Evolutionary conservation across 1,139 yeast genomes (phyloP).

Genomic region (Kodamaea plutei): DNA sequence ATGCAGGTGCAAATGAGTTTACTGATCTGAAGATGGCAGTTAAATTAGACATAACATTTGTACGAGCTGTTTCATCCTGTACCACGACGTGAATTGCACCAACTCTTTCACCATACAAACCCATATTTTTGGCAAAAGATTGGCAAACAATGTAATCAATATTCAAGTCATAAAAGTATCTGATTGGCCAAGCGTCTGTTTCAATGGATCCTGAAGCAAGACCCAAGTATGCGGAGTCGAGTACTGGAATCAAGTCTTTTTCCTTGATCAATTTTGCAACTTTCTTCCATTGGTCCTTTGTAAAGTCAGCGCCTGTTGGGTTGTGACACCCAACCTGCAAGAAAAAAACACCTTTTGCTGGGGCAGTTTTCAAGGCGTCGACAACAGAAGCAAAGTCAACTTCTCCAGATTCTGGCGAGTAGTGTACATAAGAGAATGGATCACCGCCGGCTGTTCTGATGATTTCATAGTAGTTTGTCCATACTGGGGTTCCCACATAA

Average conservation of each 20-base stretch:
- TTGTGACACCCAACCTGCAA: constrained; percentile 94
- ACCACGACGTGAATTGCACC: constrained; percentile 40
- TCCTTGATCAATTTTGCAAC: constrained; percentile 29
- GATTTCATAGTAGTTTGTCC: constrained; percentile 41
- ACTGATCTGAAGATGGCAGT: constrained; percentile 32
- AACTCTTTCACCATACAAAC: constrained; percentile 42
- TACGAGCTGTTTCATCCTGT: constrained; percentile 18
- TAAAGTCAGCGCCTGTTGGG: constrained; percentile 96
- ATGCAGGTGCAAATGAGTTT: constrained; percentile 46
- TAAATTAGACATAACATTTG: constrained; percentile 24
- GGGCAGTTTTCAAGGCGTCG: constrained; percentile 27
- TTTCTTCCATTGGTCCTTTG: constrained; percentile 76
- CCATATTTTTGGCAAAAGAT: constrained; percentile 45
- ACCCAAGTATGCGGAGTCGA: constrained; percentile 97
- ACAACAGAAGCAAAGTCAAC: constrained; percentile 30
- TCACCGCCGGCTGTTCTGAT: constrained; percentile 28
- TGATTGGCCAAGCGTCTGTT: constrained; percentile 22
- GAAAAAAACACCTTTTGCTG: constrained; percentile 27
- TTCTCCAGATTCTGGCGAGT: constrained; percentile 22
- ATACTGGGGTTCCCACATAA: constrained; percentile 38
- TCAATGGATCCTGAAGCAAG: constrained; percentile 20
- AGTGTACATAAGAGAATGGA: constrained; percentile 28
- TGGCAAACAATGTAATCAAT: constrained; percentile 30
- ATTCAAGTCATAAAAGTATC: constrained; percentile 14
- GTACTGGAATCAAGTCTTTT: constrained; percentile 71